Evolutionary conservation across 768 basidiomycete genomes (phyloP).

Genomic region (Steccherinum ochraceum): DNA sequence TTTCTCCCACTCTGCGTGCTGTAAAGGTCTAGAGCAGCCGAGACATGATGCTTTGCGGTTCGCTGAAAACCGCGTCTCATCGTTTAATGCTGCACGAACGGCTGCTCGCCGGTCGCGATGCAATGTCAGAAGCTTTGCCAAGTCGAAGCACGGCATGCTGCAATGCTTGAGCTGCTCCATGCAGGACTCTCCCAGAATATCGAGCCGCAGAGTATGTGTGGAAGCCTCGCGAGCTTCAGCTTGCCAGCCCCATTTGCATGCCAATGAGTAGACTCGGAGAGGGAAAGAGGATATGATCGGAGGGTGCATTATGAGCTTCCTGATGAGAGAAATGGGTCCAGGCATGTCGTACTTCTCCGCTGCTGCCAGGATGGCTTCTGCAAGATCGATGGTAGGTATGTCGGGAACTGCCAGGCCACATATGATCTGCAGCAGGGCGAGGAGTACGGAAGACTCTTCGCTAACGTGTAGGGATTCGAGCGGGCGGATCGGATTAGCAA

Average conservation of each 20-base stretch:
- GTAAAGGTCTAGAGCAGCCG: not conserved
- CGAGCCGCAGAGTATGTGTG: constrained; percentile 32
- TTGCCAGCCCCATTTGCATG: constrained; percentile 37
- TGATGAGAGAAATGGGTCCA: constrained; percentile 36
- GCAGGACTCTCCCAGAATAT: constrained; percentile 22
- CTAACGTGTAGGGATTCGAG: constrained; percentile 23
- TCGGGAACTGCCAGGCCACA: constrained; percentile 33
- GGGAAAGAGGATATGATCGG: constrained; percentile 33
- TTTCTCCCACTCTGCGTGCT: not conserved
- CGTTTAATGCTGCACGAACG: not conserved
- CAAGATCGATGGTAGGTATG: constrained; percentile 35
- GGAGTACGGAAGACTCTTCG: constrained; percentile 30
- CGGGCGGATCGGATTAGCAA: not conserved
- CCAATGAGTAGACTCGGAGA: constrained; percentile 40
- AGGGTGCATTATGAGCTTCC: constrained; percentile 34
- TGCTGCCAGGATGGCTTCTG: constrained; percentile 33
- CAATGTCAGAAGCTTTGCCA: not conserved
- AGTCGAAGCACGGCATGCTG: not conserved
- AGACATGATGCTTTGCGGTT: too few species aligned
- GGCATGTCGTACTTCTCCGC: constrained; percentile 42
- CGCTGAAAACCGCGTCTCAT: not conserved
- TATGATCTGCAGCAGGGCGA: constrained; percentile 34
- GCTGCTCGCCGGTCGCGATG: not conserved
- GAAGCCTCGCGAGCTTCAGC: constrained; percentile 38
- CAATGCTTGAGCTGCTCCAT: not conserved